Evolutionary conservation across 1,284 basidiomycete genomes (phyloP), one percentile per base, ranked within the genome.

Genomic region (Neonothopanus nambi): DNA sequence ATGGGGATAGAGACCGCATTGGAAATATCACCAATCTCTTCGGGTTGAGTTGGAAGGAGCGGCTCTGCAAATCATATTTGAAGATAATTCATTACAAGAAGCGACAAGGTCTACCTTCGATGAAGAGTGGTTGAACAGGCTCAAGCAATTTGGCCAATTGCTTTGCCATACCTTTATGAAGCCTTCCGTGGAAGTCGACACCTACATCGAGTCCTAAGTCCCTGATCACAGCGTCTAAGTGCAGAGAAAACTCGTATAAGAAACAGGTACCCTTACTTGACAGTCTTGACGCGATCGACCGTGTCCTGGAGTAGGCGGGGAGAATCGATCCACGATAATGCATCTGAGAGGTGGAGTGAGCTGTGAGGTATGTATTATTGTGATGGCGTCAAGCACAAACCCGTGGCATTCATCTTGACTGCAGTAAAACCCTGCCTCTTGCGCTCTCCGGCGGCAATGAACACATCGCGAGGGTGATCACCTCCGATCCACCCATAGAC

Each of bases 101-200:
- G 35, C 9, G 15, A 5, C 3, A 51, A 54, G n/a, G n/a, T 47
- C 36, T 55, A 73, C 81, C 80, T 73, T 91, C 87, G 60, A 90
- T 88, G 67, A 91, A 91, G 17, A 91, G 67, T 0, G 87, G 85
- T 28, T 78, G 74, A 51, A 84, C 75, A 7, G 82, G 82, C 59
- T 89, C 87, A 4, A 91, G 76, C 3, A 81, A 68, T 55, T 77
- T 79, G 4, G 84, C 87, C 11, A 91, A 78, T 65, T 89, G 88
- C 64, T 85, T 89, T n/a, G 87, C 86, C 79, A 90, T 87, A 6
- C 82, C 78, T 60, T 87, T 87, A 67, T 90, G 87, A 21, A 90
- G 73, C 15, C 84, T 73, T 21, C 84, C 82, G 57, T 82, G 82
- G 63, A 85, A 85, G 58, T 84, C 81, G 17, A 84, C 67, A 8